Evolutionary conservation across 2,329 filamentous ascomycete species (phyloP), one percentile per base, ranked within the genome.

Genomic region (Pestalotiopsis fici): DNA sequence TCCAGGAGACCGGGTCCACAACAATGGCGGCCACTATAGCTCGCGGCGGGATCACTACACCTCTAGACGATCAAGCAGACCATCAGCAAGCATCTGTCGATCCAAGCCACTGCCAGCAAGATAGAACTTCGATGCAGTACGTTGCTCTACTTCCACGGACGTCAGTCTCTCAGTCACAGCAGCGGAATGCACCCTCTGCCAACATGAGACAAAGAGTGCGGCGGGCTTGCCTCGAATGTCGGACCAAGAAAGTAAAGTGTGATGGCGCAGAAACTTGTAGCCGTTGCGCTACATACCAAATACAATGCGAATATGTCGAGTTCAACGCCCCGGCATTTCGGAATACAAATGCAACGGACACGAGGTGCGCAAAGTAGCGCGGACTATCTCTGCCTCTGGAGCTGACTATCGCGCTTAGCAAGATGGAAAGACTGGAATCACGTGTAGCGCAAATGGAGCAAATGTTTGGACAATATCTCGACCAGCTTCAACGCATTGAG

Each of bases 211-310:
- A 63, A n/a, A n/a, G 37, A 28, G 37, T 50, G 31, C 35, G 60
- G 31, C 60, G 60, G 3, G 60, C 60, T n/a, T 63, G 60, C 12
- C 25, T 63, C 60, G 60, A 63, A 21, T 63, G 60, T 35, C 60
- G 37, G 9, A 63, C 60, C 6, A 43, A 50, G 35, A 63, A 63
- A 21, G 60, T 63, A 21, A 63, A 63, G 9, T 63, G 59, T 23
- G 43, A 50, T 37, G 60, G 37, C 23, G 31, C 37, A 25, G 60
- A 63, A 15, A 43, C n/a, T 31, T 63, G 37, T 23, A 18, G 37
- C 60, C 60, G 60, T 21, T 63, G 60, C 21, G 21, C 23, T 27
- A 28, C 31, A 4, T 61, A 61, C n/a, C 15, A 28, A 5, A 47
- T 50, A n/a, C 21, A 31, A 21, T 63, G 37, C 37, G 60, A 63